Evolutionary conservation across 1,284 basidiomycete genomes (phyloP).

Genomic region (Austroboletus olivaceoglutinosus): DNA sequence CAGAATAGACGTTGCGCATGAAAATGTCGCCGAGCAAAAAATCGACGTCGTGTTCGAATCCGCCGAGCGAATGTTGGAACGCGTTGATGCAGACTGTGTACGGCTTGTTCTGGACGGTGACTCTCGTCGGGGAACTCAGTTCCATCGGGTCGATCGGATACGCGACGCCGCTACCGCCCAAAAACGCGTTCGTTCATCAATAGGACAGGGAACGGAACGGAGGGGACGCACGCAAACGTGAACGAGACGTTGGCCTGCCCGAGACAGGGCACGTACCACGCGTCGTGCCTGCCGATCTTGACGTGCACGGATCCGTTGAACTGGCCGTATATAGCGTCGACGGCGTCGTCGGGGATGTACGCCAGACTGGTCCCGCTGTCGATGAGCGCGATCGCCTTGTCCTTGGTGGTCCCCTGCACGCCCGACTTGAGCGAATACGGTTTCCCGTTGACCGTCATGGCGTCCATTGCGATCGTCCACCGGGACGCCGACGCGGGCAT

Average conservation of each 20-base stretch:
- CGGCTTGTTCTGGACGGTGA: constrained; percentile 30
- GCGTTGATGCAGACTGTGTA: constrained; percentile 38
- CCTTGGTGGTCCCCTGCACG: constrained; percentile 30
- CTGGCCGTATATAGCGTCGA: constrained; percentile 39
- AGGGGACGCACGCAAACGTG: constrained; percentile 40
- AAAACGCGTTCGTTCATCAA: no score
- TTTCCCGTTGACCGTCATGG: constrained; percentile 34
- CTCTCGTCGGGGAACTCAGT: constrained; percentile 33
- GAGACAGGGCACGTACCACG: constrained; percentile 46
- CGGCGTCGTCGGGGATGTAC: constrained; percentile 34
- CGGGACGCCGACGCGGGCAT: constrained; percentile 33
- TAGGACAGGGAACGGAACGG: no score
- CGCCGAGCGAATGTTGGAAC: constrained; percentile 30
- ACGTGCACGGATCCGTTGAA: constrained; percentile 37
- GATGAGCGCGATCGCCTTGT: constrained; percentile 37
- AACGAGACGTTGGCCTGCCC: constrained; percentile 41
- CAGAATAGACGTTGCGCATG: constrained; percentile 54
- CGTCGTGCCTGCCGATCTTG: constrained; percentile 20
- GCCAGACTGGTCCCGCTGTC: constrained; percentile 45
- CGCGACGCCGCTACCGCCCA: constrained; percentile 37
- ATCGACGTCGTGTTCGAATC: constrained; percentile 34
- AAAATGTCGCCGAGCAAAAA: constrained; percentile 51
- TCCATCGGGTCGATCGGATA: constrained; percentile 50
- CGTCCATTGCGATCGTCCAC: constrained; percentile 44
- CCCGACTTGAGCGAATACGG: constrained; percentile 25